Conservation (phyloP, 768 basidiomycete genomes). For the Megacollybia marginata region DNA sequence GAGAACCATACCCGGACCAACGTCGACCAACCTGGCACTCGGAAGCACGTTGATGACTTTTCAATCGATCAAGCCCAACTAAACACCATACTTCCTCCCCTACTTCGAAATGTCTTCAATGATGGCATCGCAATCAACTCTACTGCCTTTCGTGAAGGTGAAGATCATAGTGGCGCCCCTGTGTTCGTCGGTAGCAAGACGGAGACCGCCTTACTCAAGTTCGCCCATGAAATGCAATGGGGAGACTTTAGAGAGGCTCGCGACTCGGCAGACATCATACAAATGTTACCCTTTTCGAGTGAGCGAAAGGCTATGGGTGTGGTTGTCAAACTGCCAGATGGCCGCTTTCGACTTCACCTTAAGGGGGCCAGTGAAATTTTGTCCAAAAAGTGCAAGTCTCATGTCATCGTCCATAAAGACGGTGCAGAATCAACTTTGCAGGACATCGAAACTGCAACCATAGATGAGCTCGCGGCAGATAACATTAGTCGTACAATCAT, state of each 20-base stretch:
- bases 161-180: conserved; percentile 48
- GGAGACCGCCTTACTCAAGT: conserved; percentile 83
- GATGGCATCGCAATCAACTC: conserved; percentile 87
- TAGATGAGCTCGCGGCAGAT: conserved; percentile 61
- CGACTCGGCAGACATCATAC: conserved; percentile 53
- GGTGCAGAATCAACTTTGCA: conserved; percentile 12
- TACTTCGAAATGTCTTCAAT: conserved; percentile 66
- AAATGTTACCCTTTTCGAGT: conserved; percentile 92
- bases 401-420: conserved; percentile 59
- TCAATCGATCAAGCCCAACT: conserved; percentile 76
- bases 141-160: conserved; percentile 84
- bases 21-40: conserved; percentile 34
- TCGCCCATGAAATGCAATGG: conserved; percentile 81
- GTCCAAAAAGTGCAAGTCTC: conserved; percentile 62
- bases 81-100: conserved; percentile 51
- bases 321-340: conserved; percentile 55
- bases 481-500: conserved; percentile 93
- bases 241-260: conserved; percentile 59
- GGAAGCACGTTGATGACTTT: conserved; percentile 65
- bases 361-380: conserved; percentile 96
- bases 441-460: conserved; percentile 47
- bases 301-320: conserved; percentile 94
- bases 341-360: conserved; percentile 62
- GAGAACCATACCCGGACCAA: conserved; percentile 70
- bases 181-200: conserved; percentile 92